Conservation (phyloP, 306 rosid genomes). For the Castanopsis chinensis region DNA sequence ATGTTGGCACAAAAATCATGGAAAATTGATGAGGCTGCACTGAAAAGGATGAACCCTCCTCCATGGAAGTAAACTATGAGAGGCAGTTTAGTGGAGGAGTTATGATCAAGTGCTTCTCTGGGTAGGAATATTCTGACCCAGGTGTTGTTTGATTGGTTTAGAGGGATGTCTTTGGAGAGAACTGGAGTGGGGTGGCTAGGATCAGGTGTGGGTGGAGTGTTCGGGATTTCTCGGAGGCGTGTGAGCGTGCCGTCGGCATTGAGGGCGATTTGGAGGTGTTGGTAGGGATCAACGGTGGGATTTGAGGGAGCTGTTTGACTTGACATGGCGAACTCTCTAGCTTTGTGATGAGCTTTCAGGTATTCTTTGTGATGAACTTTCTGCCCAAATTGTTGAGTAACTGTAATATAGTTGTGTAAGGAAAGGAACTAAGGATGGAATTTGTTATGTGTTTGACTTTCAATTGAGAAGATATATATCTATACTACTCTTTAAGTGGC, state of each 20-base stretch:
- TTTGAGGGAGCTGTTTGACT: not conserved
- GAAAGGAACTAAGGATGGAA: too few relatives aligned
- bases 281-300: slow-evolving; percentile 33
- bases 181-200: slow-evolving; percentile 20
- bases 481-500: too few relatives aligned
- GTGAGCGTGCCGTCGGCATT: slow-evolving; percentile 43
- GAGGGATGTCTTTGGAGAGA: slow-evolving; percentile 40
- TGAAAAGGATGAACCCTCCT: slow-evolving; percentile 32
- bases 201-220: slow-evolving; percentile 31
- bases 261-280: slow-evolving; percentile 24
- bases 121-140: slow-evolving; percentile 40
- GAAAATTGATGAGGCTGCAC: slow-evolving; percentile 26
- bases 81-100: slow-evolving; percentile 30
- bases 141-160: slow-evolving; percentile 43
- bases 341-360: slow-evolving; percentile 9
- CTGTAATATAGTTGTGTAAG: too few relatives aligned
- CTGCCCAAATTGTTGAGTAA: too few relatives aligned
- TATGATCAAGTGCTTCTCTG: slow-evolving; percentile 14
- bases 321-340: not conserved
- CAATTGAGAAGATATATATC: too few relatives aligned
- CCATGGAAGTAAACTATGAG: slow-evolving; percentile 46
- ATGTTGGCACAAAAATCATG: slow-evolving; percentile 29
- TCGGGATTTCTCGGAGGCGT: slow-evolving; percentile 24
- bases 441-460: too few relatives aligned
- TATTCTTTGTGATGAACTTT: slow-evolving; percentile 10